Base-by-base conservation (phyloP, 1,139 yeast genomes). In the Geotrichum australiense region DNA sequence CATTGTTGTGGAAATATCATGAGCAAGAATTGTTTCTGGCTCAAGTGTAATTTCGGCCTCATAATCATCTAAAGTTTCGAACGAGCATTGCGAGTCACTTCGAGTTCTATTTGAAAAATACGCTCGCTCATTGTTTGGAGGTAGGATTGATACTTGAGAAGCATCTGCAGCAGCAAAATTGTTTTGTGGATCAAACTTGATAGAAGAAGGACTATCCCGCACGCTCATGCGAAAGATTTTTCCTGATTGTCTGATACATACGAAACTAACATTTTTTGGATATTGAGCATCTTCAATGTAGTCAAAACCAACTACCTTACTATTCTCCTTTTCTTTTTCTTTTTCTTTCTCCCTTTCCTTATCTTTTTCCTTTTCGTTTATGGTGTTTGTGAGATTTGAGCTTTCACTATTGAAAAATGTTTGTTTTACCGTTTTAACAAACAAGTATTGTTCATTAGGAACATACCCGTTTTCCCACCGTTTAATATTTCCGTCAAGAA, bases 171-270 rank as follows among this genome's bases (percentile, higher is more conserved):
- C 65, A 1, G 82, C 69, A 36, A 86, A 65, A 41, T 83, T 86
- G 56, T 86, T 86, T 51, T 68, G 73, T 0, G 91, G 77, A 52
- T 79, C 84, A 59, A 87, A 83, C 16, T 66, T 69, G 15, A 81
- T 60, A 5, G 78, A 70, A 35, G 78, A 78, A 26, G 80, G 78
- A 41, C 82, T 75, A 57, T 84, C 93, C 1, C 69, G 66, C 0
- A 80, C 83, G 0, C 80, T 74, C 91, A 84, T 84, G 47, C 84
- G 68, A 61, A 83, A 87, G 0, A 86, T 80, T 37, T 85, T 80
- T 2, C 96, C 96, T 1, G 94, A 81, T 55, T 85, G 94, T 50
- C 95, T 68, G 82, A 87, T 82, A 59, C 96, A 87, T 27, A 87
- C 78, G 50, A 84, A 71, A 29, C 75, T 72, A n/a, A 75, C 68